These are phyloP conservation scores for Guadua angustifolia DNA, from an alignment of 176 grass and related monocot species.

Conservation along the genomic window DNA sequence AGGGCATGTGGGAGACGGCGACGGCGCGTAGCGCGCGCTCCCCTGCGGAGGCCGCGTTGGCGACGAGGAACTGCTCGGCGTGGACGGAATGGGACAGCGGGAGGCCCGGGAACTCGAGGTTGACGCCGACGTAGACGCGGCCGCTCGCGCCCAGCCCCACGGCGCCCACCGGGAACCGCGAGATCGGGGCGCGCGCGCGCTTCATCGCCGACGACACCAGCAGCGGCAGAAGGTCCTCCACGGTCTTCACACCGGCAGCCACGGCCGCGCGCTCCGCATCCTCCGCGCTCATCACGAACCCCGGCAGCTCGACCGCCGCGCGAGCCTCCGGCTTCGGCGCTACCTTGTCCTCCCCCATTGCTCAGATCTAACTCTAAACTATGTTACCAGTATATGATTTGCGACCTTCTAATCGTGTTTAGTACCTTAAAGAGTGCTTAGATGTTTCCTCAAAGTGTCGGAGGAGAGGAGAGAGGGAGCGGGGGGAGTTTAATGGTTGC, in stretches of 20 bases:
- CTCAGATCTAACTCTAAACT: slow-evolving; percentile 43
- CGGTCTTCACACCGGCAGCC: slow-evolving; percentile 48
- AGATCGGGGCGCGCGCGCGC: slow-evolving; percentile 65
- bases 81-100: slow-evolving; percentile 77
- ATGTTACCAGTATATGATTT: background rate
- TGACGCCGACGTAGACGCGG: slow-evolving; percentile 81
- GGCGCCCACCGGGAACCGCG: slow-evolving; percentile 75
- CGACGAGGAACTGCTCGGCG: slow-evolving; percentile 87
- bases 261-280: slow-evolving; percentile 62
- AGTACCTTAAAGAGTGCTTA: background rate
- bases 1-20: slow-evolving; percentile 91
- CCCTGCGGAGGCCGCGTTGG: slow-evolving; percentile 77
- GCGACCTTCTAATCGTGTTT: slow-evolving; percentile 28
- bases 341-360: slow-evolving; percentile 63
- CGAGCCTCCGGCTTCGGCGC: slow-evolving; percentile 34
- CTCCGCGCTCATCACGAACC: slow-evolving; percentile 78
- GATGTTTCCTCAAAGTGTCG: slow-evolving; percentile 53
- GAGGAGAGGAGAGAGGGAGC: slow-evolving; percentile 40
- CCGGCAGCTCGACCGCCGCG: slow-evolving; percentile 46
- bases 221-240: slow-evolving; percentile 78
- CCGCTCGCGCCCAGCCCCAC: slow-evolving; percentile 84
- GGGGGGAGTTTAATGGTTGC: slow-evolving; percentile 18
- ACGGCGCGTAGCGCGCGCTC: slow-evolving; percentile 70
- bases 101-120: slow-evolving; percentile 75
- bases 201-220: slow-evolving; percentile 72